Evolutionary conservation across 768 basidiomycete species (phyloP), one percentile per base, ranked within the genome.

Genomic region (Xerocomellus chrysenteron): DNA sequence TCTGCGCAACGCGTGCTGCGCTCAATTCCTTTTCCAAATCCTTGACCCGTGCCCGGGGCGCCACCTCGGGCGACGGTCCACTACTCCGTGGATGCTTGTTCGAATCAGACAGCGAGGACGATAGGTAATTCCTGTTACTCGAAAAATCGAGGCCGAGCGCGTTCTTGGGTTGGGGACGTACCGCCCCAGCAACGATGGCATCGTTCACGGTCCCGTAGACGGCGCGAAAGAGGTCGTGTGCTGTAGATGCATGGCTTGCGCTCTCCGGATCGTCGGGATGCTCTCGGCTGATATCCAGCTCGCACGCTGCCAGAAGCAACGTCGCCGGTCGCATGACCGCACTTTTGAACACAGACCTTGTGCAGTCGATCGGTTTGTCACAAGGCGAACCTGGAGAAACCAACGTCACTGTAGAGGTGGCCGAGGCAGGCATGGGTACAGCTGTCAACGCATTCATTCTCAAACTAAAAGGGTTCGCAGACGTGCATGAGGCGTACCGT

Each of bases 241-340:
- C 70, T 14, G 56, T 48, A 19, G 57, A 58, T 17, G 54, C 63
- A 42, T 72, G 69, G 8, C 17, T 46, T 8, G 37, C 41, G 44
- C 60, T 70, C 52, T 63, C 60, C 16, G 66, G 52, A 55, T 57
- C 55, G 30, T 57, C 57, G 2, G 62, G 57, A 47, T 37, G 58
- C 19, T 68, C 69, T 14, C 72, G 68, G 21, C 70, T 73, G 41
- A 71, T 63, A 49, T 71, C 70, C 53, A 73, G 30, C 43, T 71
- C 70, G 56, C 70, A 71, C 2, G 70, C 70, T n/a, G 72, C 70
- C 12, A 71, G 50, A 47, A 73, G 58, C 47, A 71, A 55, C 62
- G 63, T 52, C 3, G 68, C 70, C 14, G 70, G 70, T 39, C 70
- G 70, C 43, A 68, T 53, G 10, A 55, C 58, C 12, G 69, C 46